Conservation (phyloP, 2,329 filamentous ascomycete species). For the Amesomyces nigricolor region DNA sequence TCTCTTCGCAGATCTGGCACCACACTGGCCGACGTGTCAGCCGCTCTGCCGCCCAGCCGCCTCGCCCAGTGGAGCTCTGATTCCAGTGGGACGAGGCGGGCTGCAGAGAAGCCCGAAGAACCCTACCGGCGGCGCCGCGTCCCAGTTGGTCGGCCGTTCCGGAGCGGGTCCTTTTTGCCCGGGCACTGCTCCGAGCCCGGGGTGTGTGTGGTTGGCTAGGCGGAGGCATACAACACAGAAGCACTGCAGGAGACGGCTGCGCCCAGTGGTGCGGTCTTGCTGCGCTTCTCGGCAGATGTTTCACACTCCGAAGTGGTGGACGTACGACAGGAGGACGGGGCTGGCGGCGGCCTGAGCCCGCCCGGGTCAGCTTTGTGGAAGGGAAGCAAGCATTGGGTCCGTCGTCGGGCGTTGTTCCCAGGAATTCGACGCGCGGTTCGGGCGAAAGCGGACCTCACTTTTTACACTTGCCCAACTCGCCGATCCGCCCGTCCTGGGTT, state of each 20-base stretch:
- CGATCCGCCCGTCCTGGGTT: slow-evolving; percentile 7
- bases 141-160: slow-evolving; percentile 7
- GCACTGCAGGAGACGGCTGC: neutral
- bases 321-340: neutral
- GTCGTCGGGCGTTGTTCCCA: neutral
- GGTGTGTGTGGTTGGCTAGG: neutral
- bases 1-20: slow-evolving; percentile 3
- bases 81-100: neutral
- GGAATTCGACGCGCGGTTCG: neutral
- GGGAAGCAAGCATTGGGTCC: neutral
- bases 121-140: slow-evolving; percentile 1
- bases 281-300: slow-evolving; percentile 6
- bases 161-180: neutral
- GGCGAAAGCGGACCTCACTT: slow-evolving; percentile 2
- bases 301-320: neutral
- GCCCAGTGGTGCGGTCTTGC: neutral
- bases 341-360: neutral
- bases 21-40: slow-evolving; percentile 20
- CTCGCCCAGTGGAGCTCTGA: neutral
- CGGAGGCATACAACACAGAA: too few species aligned
- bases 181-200: neutral
- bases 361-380: neutral
- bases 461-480: neutral
- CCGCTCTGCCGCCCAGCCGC: slow-evolving; percentile 9
- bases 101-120: slow-evolving; percentile 22